A percentile compares a stretch with the other conserved stretches of the same genome.
Conservation (phyloP, 495 filamentous ascomycete genomes). For the Podospora bellae-mahoneyi region DNA sequence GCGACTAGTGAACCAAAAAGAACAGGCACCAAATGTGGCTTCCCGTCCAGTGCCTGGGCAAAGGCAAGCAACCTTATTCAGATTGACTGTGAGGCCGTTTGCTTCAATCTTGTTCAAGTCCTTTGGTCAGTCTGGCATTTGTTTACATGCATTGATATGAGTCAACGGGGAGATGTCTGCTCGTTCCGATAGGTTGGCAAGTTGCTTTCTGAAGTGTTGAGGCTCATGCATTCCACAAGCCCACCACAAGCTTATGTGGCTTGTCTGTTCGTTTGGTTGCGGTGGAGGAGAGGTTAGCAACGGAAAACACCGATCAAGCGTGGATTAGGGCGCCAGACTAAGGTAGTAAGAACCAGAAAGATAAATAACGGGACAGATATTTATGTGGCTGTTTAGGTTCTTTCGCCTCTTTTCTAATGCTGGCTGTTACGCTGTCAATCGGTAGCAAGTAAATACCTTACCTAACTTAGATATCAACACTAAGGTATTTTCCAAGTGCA, state of each 20-base stretch:
- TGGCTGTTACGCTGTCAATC: background rate
- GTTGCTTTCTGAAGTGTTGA: background rate
- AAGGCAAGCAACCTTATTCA: constrained; percentile 23
- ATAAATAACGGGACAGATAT: background rate
- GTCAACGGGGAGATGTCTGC: background rate
- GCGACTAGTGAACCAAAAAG: background rate
- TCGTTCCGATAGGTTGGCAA: background rate
- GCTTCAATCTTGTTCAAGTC: background rate
- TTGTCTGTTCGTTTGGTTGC: background rate
- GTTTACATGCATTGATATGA: background rate
- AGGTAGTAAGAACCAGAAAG: background rate
- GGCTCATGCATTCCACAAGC: background rate
- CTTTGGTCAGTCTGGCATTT: background rate
- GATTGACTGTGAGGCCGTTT: constrained; percentile 15
- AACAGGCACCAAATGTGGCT: background rate
- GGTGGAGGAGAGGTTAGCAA: background rate
- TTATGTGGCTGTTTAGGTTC: background rate
- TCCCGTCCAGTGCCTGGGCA: constrained; percentile 3
- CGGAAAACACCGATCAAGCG: too few species aligned
- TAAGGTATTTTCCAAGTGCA: background rate
- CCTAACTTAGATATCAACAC: background rate
- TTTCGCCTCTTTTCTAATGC: background rate
- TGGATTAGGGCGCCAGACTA: too few species aligned
- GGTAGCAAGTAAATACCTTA: background rate
- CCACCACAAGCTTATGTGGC: background rate